Evolutionary conservation across 2,329 filamentous ascomycete genomes (phyloP).

Genomic region (Leptographium galeiforme): DNA sequence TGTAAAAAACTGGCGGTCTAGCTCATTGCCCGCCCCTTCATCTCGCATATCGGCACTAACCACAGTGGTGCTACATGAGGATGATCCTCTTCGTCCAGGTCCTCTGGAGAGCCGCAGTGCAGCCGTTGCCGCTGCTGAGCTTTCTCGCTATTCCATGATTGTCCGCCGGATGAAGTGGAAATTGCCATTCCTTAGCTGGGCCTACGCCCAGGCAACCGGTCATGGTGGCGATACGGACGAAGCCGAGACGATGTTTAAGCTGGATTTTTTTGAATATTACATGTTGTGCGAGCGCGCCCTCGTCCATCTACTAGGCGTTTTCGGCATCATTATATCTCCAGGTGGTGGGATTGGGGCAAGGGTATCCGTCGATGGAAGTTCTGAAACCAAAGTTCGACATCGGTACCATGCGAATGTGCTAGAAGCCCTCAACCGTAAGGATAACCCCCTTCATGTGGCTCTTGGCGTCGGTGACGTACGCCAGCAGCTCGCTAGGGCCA

Average conservation of each 20-base stretch:
- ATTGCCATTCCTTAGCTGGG: slow-evolving; percentile 42
- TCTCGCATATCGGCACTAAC: not conserved
- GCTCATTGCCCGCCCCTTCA: slow-evolving; percentile 4
- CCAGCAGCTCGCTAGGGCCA: slow-evolving; percentile 48
- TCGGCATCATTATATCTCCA: slow-evolving; percentile 38
- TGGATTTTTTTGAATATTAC: slow-evolving; percentile 69
- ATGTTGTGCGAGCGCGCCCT: slow-evolving; percentile 58
- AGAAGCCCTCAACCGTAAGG: slow-evolving; percentile 40
- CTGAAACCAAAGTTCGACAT: slow-evolving; percentile 10
- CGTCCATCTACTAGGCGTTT: slow-evolving; percentile 52
- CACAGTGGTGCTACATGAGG: not conserved
- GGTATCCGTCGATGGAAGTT: slow-evolving; percentile 3
- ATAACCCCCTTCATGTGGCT: slow-evolving; percentile 40
- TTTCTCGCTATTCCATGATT: slow-evolving; percentile 46
- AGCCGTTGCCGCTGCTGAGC: slow-evolving; percentile 21
- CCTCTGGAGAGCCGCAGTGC: not conserved
- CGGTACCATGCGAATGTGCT: slow-evolving; percentile 60
- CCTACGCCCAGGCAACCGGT: slow-evolving; percentile 34
- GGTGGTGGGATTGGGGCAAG: slow-evolving; percentile 6
- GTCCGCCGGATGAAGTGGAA: slow-evolving; percentile 51
- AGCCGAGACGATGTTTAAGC: slow-evolving; percentile 58
- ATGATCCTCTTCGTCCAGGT: not conserved
- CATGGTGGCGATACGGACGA: slow-evolving; percentile 18
- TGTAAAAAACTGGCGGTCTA: not conserved
- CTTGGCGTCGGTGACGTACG: slow-evolving; percentile 43